Evolutionary conservation across 169 alveolate species (phyloP), one percentile per base, ranked within the genome.

Genomic region (Cryptosporidium parvum): DNA sequence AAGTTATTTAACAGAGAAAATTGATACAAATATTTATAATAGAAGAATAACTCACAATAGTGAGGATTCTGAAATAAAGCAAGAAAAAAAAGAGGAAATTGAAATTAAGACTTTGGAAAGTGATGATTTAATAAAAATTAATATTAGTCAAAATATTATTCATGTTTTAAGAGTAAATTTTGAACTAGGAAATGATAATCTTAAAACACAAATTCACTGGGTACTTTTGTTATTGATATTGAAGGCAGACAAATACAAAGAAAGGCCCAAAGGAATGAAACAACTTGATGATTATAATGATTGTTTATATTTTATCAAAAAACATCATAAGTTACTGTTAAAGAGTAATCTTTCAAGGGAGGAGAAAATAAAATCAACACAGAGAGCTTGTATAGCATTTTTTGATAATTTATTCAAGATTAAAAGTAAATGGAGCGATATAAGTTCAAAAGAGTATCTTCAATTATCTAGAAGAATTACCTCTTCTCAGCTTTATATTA

Each of bases 141-240:
- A 48, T 10, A 70, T 48, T 5, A 70, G 84, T 7, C 65, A 45
- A 39, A 65, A 70, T 0, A 48, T 70, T 23, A 42, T 70, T 21
- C 35, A 70, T 3, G 39, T 51, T 29, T 59, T 80, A 29, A 80
- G 62, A 42, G 69, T 80, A 26, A 80, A 80, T 44, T 80, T 75
- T 75, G 65, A 65, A 26, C 45, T 80, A 21, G 75, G 52, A 18
- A 44, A 62, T 67, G 37, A 31, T 18, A 18, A 62, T 21, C 69
- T 62, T 37, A 80, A 51, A 48, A 62, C 26, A 42, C 48, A 80
- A 5, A 35, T 65, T 61, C 75, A 59, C 12, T 80, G 89, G 89
- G 70, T 42, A 14, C 61, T 65, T 35, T 80, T 80, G 21, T 16
- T 42, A 44, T 44, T 80, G 26, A 65, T 65, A n/a, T 62, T 80